phyloP scores from a whole-genome alignment of 345 rosid species.

The Barbarea vulgaris region DNA sequence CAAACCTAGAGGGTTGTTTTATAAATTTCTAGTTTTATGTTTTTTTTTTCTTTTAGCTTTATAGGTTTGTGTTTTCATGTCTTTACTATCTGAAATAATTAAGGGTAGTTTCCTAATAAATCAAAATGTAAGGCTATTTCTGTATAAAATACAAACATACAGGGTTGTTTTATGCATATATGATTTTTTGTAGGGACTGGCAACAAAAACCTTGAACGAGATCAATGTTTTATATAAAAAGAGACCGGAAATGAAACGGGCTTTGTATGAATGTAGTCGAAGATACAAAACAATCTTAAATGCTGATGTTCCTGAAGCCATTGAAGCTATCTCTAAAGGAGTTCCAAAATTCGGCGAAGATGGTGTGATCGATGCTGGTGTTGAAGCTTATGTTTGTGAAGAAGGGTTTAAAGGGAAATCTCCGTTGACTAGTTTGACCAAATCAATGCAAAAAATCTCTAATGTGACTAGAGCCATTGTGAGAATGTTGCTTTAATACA shows the following conservation, averaged over 20 bases:
- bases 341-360: conserved; percentile 50
- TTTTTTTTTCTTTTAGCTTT: neutral
- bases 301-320: conserved; percentile 50
- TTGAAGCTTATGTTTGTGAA: conserved; percentile 49
- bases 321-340: conserved; percentile 51
- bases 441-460: conserved; percentile 43
- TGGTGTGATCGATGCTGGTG: conserved; percentile 44
- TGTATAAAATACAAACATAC: neutral
- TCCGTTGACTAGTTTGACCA: conserved; percentile 45
- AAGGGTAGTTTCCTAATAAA: neutral
- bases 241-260: conserved; percentile 42
- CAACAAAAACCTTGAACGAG: conserved; percentile 14
- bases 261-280: conserved; percentile 48
- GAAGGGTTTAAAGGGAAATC: conserved; percentile 38
- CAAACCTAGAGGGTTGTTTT: neutral
- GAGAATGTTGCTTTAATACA: conserved; percentile 42
- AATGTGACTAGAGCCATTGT: conserved; percentile 49
- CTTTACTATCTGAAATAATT: neutral
- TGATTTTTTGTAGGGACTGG: conserved; percentile 20
- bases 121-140: neutral
- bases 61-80: neutral
- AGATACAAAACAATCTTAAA: conserved; percentile 49
- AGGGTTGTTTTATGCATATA: neutral
- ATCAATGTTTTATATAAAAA: conserved; percentile 31
- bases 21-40: neutral